Conservation (phyloP, 129 eudicot genomes). For the Arctium lappa region DNA sequence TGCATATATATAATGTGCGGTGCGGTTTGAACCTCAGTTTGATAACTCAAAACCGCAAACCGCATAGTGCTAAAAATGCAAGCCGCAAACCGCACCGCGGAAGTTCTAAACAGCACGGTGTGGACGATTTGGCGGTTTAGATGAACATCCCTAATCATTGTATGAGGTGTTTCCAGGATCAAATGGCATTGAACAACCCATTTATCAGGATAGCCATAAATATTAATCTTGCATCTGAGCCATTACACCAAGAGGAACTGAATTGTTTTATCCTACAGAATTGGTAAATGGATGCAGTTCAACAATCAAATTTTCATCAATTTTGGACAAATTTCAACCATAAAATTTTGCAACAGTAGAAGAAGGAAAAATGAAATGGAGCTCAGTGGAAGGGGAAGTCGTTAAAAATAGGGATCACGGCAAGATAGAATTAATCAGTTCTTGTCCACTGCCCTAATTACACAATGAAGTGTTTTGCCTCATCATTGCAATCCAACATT, state of each 20-base stretch:
- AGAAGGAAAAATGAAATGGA: background rate
- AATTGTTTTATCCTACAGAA: background rate
- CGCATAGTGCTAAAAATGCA: background rate
- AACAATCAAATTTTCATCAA: background rate
- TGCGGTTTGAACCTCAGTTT: no score
- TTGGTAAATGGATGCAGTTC: background rate
- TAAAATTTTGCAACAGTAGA: no score
- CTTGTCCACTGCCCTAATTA: slow-evolving; percentile 46
- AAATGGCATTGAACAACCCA: background rate
- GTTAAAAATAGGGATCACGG: slow-evolving; percentile 48
- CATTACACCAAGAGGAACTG: slow-evolving; percentile 2
- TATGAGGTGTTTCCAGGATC: background rate
- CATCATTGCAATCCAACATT: slow-evolving; percentile 24
- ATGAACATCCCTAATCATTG: background rate
- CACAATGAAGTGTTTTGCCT: slow-evolving; percentile 23
- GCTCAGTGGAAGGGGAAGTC: slow-evolving; percentile 69
- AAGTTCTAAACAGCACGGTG: no score
- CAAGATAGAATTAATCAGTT: background rate
- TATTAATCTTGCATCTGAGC: background rate
- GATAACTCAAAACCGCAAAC: no score
- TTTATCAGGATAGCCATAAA: background rate
- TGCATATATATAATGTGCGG: no score
- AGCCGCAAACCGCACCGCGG: no score
- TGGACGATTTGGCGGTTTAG: no score
- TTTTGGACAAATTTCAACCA: background rate